Evolutionary conservation across 2,329 filamentous ascomycete genomes (phyloP).

Genomic region (Xylaria sp.): DNA sequence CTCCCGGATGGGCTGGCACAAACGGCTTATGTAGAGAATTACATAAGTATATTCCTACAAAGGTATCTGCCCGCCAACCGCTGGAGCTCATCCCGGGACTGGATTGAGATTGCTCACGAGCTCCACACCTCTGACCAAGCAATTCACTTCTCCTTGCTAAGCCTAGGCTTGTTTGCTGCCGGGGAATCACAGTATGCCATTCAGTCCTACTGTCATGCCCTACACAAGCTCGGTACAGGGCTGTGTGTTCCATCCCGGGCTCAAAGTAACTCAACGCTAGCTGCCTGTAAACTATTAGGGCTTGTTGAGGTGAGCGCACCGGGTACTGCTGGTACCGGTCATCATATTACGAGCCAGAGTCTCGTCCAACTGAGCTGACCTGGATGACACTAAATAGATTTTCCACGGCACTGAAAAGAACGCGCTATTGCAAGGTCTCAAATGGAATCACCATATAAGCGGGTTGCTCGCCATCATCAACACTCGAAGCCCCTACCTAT

Average conservation of each 20-base stretch:
- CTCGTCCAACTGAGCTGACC: slow-evolving; percentile 11
- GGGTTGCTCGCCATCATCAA: slow-evolving; percentile 34
- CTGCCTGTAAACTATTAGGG: slow-evolving; percentile 35
- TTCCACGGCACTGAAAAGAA: slow-evolving; percentile 33
- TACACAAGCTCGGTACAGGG: slow-evolving; percentile 26
- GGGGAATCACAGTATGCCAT: slow-evolving; percentile 30
- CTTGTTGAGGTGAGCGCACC: slow-evolving; percentile 37
- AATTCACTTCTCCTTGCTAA: slow-evolving; percentile 30
- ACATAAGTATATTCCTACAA: slow-evolving; percentile 35
- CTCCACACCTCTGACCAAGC: slow-evolving; percentile 31
- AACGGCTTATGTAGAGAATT: slow-evolving; percentile 37
- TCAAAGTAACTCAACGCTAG: slow-evolving; percentile 30
- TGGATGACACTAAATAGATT: slow-evolving; percentile 14
- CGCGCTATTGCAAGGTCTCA: slow-evolving; percentile 24
- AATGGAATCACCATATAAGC: slow-evolving; percentile 35
- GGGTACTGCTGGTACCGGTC: background rate
- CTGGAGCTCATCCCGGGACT: slow-evolving; percentile 21
- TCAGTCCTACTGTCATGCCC: slow-evolving; percentile 31
- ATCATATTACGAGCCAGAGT: background rate
- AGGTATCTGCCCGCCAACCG: slow-evolving; percentile 31
- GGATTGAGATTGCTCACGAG: slow-evolving; percentile 35
- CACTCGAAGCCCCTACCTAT: slow-evolving; percentile 30
- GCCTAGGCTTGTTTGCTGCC: slow-evolving; percentile 34
- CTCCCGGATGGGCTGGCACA: slow-evolving; percentile 26
- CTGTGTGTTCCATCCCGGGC: slow-evolving; percentile 1